phyloP scores from a whole-genome alignment of 352 stramenopile species.

The Pythium folliculosum region DNA sequence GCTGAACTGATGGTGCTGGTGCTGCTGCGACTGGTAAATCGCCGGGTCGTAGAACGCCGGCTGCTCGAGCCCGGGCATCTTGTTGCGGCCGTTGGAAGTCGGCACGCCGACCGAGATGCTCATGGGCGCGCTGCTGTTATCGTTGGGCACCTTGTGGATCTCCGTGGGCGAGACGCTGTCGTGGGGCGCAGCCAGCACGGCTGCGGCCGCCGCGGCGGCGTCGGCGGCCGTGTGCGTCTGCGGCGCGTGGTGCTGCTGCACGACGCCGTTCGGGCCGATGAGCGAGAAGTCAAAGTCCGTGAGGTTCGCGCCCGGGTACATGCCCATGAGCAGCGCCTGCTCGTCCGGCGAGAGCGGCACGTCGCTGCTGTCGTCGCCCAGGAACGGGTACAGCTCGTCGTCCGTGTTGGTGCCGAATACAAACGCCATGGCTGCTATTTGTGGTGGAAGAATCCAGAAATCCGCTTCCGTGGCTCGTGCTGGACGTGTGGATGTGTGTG shows the following conservation, averaged over 20 bases:
- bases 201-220: constrained; percentile 5
- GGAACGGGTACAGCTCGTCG: constrained; percentile 67
- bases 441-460: background rate
- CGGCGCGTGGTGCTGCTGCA: constrained; percentile 39
- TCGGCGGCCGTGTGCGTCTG: constrained; percentile 15
- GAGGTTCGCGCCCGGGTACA: constrained; percentile 53
- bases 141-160: background rate
- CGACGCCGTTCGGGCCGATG: constrained; percentile 39
- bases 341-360: constrained; percentile 47
- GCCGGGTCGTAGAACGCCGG: constrained; percentile 29
- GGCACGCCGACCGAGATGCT: constrained; percentile 11
- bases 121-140: constrained; percentile 4
- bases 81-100: constrained; percentile 28
- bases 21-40: constrained; percentile 24
- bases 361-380: constrained; percentile 34
- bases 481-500: too few species aligned
- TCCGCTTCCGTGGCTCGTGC: background rate
- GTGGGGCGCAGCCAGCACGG: background rate
- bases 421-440: constrained; percentile 39
- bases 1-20: background rate
- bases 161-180: constrained; percentile 7
- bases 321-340: constrained; percentile 57
- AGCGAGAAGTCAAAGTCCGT: constrained; percentile 67
- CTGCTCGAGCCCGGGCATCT: constrained; percentile 34
- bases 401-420: constrained; percentile 49